Evolutionary conservation across 75 land plant genomes (phyloP), one percentile per base, ranked within the genome.

Genomic region (Cupressus sempervirens): DNA sequence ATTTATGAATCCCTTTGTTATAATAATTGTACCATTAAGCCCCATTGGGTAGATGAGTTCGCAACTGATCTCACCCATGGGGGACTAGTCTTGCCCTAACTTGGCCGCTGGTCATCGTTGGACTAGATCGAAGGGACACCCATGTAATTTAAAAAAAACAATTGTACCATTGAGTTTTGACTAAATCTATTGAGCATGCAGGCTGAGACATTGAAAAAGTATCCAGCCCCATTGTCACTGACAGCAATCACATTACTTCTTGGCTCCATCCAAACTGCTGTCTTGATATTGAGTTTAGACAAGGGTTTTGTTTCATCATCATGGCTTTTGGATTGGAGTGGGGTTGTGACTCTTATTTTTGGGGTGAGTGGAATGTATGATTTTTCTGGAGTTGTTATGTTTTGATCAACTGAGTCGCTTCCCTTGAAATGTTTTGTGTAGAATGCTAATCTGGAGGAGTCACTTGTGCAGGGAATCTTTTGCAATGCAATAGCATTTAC

Each of bases 141-240:
- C n/a, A n/a, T n/a, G n/a, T n/a, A n/a, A n/a, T n/a, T n/a, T n/a
- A n/a, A n/a, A n/a, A n/a, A n/a, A n/a, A n/a, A n/a, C n/a, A n/a
- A 41, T 41, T 41, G 43, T 41, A 18, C 45, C 23, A 77, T 41
- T 20, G 23, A 26, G 14, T 79, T 26, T 4, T 79, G 23, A 10
- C 12, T 79, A 23, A 40, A 41, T 9, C 9, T 41, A 23, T 11
- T 79, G n/a, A 23, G n/a, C 46, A 26, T 79, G 81, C 81, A 79
- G 81, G 81, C 81, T 41, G 32, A 79, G 29, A 79, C 52, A 79
- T n/a, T 79, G 81, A 79, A 79, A 14, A 79, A 41, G 14, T 79
- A 79, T 79, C 81, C 81, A 10, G 52, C 81, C 50, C 30, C 30
- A n/a, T n/a, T 45, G 45, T 45, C 81, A 32, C 46, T 26, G 11